Evolutionary conservation across 202 grass and related monocot genomes (phyloP).

Genomic region (Setaria italica): DNA sequence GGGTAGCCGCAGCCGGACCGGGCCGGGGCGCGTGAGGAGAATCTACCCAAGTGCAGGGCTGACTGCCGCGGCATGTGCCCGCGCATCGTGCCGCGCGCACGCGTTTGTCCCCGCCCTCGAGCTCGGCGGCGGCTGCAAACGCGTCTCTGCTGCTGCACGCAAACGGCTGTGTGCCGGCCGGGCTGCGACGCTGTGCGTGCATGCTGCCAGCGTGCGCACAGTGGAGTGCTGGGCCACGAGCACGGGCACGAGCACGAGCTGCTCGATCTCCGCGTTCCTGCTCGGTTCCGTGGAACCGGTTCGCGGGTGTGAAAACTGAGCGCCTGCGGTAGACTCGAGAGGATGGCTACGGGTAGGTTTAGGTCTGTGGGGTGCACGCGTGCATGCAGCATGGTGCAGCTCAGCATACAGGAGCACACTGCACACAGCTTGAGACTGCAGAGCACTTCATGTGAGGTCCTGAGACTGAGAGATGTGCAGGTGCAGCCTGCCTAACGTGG

Average conservation of each 20-base stretch:
- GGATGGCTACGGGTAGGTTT: not conserved
- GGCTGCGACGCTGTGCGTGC: not conserved
- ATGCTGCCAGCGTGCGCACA: not conserved
- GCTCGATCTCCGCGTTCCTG: not conserved
- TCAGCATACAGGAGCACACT: not conserved
- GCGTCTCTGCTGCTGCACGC: conserved; percentile 8
- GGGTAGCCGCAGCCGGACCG: not conserved
- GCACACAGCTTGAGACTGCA: not conserved
- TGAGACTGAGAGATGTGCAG: not conserved
- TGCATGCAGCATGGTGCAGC: not conserved
- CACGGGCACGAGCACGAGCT: not conserved
- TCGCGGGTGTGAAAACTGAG: conserved; percentile 35
- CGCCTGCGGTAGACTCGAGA: not conserved
- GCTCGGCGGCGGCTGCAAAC: not conserved
- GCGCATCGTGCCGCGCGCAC: conserved; percentile 26
- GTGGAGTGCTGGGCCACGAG: not conserved
- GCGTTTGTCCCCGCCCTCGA: conserved; percentile 14
- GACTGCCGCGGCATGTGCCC: conserved; percentile 29
- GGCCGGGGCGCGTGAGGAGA: not conserved
- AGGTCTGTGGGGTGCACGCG: conserved; percentile 16
- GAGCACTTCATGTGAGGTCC: conserved; percentile 22
- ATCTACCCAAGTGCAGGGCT: not conserved
- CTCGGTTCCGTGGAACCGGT: not conserved
- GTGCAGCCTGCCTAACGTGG: not conserved
- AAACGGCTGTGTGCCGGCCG: not conserved